A percentile compares a stretch with the other conserved stretches of the same genome.
phyloP scores from a whole-genome alignment of 768 basidiomycete genomes.

The Leucosporidium creatinivorum region DNA sequence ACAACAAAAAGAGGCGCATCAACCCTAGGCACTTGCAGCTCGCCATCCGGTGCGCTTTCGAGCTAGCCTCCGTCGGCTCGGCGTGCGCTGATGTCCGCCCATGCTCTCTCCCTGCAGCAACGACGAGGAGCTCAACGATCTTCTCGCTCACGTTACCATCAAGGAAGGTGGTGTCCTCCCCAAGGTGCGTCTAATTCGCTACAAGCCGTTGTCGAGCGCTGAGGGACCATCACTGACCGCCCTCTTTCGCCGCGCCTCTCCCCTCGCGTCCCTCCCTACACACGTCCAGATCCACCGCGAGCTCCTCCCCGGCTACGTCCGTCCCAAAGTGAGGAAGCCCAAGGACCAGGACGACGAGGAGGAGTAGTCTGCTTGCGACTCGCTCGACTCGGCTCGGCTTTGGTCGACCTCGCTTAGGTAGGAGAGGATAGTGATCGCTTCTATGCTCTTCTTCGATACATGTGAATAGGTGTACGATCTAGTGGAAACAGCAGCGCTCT shows the following conservation, averaged over 20 bases:
- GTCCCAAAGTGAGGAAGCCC: background rate
- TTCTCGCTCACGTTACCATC: conserved; percentile 72
- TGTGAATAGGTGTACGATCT: too few species aligned
- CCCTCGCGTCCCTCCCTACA: too few species aligned
- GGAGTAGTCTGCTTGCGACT: background rate
- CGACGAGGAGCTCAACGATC: conserved; percentile 71
- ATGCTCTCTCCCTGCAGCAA: conserved; percentile 42
- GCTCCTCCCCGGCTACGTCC: conserved; percentile 2
- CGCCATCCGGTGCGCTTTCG: conserved; percentile 49
- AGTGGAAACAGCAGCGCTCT: too few species aligned
- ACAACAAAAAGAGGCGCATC: conserved; percentile 73
- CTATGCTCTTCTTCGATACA: too few species aligned
- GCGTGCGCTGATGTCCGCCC: too few species aligned
- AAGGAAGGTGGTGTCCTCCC: conserved; percentile 84
- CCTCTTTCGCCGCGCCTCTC: background rate
- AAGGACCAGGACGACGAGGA: background rate
- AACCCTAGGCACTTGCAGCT: conserved; percentile 67
- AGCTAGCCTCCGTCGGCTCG: too few species aligned
- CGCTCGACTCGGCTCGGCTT: too few species aligned
- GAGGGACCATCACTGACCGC: background rate
- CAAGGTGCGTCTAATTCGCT: too few species aligned
- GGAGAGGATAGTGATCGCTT: too few species aligned
- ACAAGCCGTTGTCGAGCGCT: background rate
- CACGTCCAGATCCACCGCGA: background rate
- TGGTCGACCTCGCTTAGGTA: too few species aligned